Conservation (phyloP, 164 flowering plant species). For the Taxillus chinensis region DNA sequence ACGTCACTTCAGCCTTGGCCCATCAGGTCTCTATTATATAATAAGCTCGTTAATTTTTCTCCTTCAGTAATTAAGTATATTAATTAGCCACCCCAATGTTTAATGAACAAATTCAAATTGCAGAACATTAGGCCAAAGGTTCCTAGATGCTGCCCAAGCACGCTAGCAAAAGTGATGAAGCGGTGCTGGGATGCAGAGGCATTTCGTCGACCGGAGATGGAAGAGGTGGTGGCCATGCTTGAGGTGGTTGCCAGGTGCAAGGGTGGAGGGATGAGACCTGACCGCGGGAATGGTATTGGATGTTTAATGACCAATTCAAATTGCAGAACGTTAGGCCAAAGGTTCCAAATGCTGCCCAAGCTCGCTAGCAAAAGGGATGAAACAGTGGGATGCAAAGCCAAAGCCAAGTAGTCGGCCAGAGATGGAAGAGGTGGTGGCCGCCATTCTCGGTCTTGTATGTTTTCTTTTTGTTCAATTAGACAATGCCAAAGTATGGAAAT, state of each 20-base stretch:
- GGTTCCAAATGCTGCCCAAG: slow-evolving; percentile 12
- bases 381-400: slow-evolving; percentile 12
- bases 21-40: slow-evolving; percentile 4
- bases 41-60: too few species aligned
- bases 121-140: slow-evolving; percentile 11
- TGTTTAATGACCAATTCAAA: slow-evolving; percentile 19
- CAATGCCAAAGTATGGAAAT: too few species aligned
- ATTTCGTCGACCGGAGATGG: slow-evolving; percentile 13
- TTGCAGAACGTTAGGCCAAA: slow-evolving; percentile 9
- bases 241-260: slow-evolving; percentile 4
- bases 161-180: slow-evolving; percentile 11
- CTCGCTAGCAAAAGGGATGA: slow-evolving; percentile 9
- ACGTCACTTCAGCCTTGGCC: slow-evolving; percentile 8
- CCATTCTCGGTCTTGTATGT: too few species aligned
- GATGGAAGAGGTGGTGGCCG: slow-evolving; percentile 14
- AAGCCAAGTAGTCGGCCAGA: slow-evolving; percentile 5
- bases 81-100: slow-evolving; percentile 15
- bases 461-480: too few species aligned
- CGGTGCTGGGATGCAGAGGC: slow-evolving; percentile 14
- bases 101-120: slow-evolving; percentile 16
- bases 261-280: slow-evolving; percentile 1
- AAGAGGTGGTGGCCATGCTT: slow-evolving; percentile 10
- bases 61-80: too few species aligned
- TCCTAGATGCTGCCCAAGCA: slow-evolving; percentile 9
- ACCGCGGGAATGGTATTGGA: not conserved